Evolutionary conservation across 495 filamentous ascomycete species (phyloP).

Genomic region (Xylaria acuta): DNA sequence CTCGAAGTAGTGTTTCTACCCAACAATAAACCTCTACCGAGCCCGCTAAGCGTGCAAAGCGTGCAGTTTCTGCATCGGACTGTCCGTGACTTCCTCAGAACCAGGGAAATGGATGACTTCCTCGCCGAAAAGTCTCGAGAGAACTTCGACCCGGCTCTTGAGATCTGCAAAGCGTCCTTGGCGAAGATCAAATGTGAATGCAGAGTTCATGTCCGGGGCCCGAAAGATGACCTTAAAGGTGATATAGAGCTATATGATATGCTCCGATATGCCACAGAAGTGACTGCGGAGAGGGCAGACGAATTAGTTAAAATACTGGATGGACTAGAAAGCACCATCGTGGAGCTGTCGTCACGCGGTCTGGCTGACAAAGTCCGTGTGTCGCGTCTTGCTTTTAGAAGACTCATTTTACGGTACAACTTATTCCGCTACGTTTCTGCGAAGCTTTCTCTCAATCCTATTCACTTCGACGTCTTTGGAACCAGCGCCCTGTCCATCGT

Average conservation of each 20-base stretch:
- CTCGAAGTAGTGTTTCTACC: neutral
- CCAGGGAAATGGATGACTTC: neutral
- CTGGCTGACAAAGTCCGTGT: neutral
- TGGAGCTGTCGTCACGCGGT: neutral
- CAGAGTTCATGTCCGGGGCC: neutral
- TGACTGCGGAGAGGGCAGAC: neutral
- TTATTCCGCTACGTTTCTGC: neutral
- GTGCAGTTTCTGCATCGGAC: constrained; percentile 4
- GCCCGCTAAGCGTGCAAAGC: neutral
- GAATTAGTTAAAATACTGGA: neutral
- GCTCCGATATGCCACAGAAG: neutral
- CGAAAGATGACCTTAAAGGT: neutral
- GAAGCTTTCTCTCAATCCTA: neutral
- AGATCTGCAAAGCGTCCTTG: neutral
- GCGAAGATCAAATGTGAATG: neutral
- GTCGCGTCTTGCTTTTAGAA: neutral
- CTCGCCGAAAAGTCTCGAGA: neutral
- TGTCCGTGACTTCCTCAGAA: neutral
- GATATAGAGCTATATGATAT: neutral
- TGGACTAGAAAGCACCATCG: neutral
- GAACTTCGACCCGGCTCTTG: neutral
- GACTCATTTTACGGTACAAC: neutral
- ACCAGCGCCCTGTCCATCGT: neutral
- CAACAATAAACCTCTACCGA: neutral
- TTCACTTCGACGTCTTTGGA: neutral